Evolutionary conservation across 2,329 filamentous ascomycete genomes (phyloP).

Genomic region (Podosphaera xanthii): DNA sequence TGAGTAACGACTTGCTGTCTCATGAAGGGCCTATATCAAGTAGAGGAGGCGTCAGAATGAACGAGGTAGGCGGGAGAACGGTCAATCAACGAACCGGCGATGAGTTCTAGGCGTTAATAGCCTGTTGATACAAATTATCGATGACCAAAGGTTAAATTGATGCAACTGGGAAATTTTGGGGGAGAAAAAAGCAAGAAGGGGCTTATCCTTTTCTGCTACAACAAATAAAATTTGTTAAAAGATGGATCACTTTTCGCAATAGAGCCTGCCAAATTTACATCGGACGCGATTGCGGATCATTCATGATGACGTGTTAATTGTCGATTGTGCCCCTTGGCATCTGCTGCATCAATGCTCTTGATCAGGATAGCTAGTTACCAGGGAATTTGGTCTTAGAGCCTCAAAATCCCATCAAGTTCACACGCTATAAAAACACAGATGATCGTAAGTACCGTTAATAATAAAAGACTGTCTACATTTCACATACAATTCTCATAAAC

Average conservation of each 20-base stretch:
- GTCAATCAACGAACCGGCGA: no score
- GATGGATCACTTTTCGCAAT: background rate
- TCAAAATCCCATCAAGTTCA: background rate
- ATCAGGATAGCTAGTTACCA: background rate
- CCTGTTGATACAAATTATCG: no score
- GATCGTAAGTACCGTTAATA: background rate
- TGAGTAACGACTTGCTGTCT: no score
- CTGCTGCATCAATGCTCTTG: no score
- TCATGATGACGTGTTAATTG: background rate
- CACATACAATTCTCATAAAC: background rate
- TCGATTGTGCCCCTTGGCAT: background rate
- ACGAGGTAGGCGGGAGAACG: no score
- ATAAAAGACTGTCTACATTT: background rate
- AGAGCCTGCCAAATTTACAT: background rate
- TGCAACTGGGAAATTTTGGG: background rate
- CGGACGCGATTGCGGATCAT: background rate
- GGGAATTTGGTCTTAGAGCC: background rate
- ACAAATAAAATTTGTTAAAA: background rate
- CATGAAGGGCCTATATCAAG: no score
- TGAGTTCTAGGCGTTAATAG: no score
- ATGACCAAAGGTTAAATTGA: no score
- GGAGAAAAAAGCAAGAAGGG: background rate
- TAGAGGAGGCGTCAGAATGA: no score
- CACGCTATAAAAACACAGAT: background rate
- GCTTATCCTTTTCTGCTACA: background rate